Conservation (phyloP, 768 basidiomycete species). For the Mycena alexandri region DNA sequence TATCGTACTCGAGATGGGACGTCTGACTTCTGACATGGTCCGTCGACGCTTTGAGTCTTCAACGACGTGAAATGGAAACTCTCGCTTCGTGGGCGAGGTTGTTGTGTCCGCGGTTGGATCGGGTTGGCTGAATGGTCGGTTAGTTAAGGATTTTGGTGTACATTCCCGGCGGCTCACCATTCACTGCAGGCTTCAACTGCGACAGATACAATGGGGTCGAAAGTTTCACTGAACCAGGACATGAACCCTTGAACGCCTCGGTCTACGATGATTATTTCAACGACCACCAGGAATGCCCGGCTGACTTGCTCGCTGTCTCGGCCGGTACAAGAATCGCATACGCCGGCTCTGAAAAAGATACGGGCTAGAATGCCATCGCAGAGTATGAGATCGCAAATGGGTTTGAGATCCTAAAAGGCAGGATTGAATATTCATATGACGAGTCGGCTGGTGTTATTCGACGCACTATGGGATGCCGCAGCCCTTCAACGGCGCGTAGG, state of each 20-base stretch:
- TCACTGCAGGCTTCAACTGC: slow-evolving; percentile 7
- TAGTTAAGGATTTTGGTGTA: too few species aligned
- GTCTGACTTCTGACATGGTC: neutral
- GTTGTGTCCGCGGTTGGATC: neutral
- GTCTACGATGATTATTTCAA: slow-evolving; percentile 28
- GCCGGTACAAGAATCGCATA: slow-evolving; percentile 4
- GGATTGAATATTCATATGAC: neutral
- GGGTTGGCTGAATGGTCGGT: neutral
- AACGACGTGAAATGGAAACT: neutral
- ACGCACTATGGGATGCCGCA: slow-evolving; percentile 11
- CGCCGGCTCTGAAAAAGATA: slow-evolving; percentile 23
- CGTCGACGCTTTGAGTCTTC: slow-evolving; percentile 18
- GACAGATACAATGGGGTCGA: slow-evolving; percentile 23
- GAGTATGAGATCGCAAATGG: slow-evolving; percentile 24
- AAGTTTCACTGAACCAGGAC: slow-evolving; percentile 23
- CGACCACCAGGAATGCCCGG: slow-evolving; percentile 25
- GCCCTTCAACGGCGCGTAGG: neutral
- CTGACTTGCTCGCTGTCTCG: slow-evolving; percentile 11
- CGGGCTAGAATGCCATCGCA: slow-evolving; percentile 19
- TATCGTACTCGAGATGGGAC: slow-evolving; percentile 8
- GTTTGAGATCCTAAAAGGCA: slow-evolving; percentile 17
- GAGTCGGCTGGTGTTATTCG: neutral
- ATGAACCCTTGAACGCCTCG: slow-evolving; percentile 18
- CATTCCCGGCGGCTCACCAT: neutral
- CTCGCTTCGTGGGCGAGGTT: slow-evolving; percentile 8